Evolutionary conservation across 225 moss, liverwort and hornwort species (phyloP).

Genomic region (Marchantia polymorpha): DNA sequence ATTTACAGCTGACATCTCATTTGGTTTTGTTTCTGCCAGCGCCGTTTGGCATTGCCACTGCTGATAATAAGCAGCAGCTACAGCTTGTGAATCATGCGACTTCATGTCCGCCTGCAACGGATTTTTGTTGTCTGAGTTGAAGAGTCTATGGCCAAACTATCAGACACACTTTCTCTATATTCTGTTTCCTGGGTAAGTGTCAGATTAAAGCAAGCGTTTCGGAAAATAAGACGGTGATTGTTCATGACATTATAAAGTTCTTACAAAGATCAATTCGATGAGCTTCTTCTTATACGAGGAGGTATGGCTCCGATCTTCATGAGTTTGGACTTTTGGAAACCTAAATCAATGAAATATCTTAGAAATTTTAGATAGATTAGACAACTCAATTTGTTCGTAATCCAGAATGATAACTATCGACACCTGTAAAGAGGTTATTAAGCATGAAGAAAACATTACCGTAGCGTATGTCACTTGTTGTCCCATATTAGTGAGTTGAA

Average conservation of each 20-base stretch:
- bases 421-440: no score
- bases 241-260: not conserved
- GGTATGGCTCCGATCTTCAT: not conserved
- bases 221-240: not conserved
- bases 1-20: slow-evolving; percentile 3
- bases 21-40: slow-evolving; percentile 8
- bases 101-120: slow-evolving; percentile 25
- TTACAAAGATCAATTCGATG: not conserved
- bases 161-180: no score
- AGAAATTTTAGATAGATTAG: not conserved
- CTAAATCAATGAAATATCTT: not conserved
- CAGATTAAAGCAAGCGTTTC: not conserved
- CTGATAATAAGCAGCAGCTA: slow-evolving; percentile 14
- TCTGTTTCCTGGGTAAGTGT: not conserved
- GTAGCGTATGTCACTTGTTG: slow-evolving; percentile 22
- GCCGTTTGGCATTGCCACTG: slow-evolving; percentile 17
- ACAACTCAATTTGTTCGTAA: not conserved
- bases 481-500: slow-evolving; percentile 7
- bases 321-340: not conserved
- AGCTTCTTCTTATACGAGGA: not conserved
- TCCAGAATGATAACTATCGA: not conserved
- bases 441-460: slow-evolving; percentile 15
- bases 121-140: slow-evolving; percentile 4
- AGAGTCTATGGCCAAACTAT: not conserved
- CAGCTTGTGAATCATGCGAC: slow-evolving; percentile 18